phyloP scores from a whole-genome alignment of 192 early-diverging fungal genomes.

The Kickxella alabastrina region DNA sequence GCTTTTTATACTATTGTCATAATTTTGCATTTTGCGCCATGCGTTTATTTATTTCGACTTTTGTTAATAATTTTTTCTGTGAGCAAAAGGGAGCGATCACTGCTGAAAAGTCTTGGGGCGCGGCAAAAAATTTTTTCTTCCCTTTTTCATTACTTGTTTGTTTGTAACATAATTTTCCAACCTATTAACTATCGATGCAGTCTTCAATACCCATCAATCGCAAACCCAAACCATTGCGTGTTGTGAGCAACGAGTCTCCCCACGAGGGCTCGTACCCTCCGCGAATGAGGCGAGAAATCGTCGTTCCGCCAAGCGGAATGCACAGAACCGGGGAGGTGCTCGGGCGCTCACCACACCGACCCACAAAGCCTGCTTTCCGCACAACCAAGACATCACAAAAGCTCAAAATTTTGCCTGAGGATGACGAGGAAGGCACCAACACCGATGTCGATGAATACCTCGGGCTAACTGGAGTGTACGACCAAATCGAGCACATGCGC shows the following conservation, averaged over 20 bases:
- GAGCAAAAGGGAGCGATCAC: too few species aligned
- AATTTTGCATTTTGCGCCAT: too few species aligned
- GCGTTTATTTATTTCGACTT: too few species aligned
- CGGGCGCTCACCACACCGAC: slow-evolving; percentile 20
- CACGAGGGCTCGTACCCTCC: slow-evolving; percentile 47
- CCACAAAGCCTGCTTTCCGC: slow-evolving; percentile 66
- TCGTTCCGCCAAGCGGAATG: slow-evolving; percentile 49
- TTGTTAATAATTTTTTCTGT: too few species aligned
- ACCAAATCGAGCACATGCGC: slow-evolving; percentile 67
- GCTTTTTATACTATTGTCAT: too few species aligned
- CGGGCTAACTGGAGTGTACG: slow-evolving; percentile 56
- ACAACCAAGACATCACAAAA: slow-evolving; percentile 94
- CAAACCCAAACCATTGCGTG: slow-evolving; percentile 10
- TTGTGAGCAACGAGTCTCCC: slow-evolving; percentile 8
- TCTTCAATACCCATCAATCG: slow-evolving; percentile 27
- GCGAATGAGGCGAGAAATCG: slow-evolving; percentile 48
- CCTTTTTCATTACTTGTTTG: too few species aligned
- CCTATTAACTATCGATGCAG: too few species aligned
- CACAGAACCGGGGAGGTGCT: slow-evolving; percentile 29
- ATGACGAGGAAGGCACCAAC: slow-evolving; percentile 52
- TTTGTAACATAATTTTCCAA: too few species aligned
- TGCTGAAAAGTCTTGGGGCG: too few species aligned
- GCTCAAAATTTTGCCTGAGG: slow-evolving; percentile 81
- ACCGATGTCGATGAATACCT: slow-evolving; percentile 53
- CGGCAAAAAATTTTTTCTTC: too few species aligned